Evolutionary conservation across 2,329 filamentous ascomycete species (phyloP).

Genomic region (Claviceps sorghi): DNA sequence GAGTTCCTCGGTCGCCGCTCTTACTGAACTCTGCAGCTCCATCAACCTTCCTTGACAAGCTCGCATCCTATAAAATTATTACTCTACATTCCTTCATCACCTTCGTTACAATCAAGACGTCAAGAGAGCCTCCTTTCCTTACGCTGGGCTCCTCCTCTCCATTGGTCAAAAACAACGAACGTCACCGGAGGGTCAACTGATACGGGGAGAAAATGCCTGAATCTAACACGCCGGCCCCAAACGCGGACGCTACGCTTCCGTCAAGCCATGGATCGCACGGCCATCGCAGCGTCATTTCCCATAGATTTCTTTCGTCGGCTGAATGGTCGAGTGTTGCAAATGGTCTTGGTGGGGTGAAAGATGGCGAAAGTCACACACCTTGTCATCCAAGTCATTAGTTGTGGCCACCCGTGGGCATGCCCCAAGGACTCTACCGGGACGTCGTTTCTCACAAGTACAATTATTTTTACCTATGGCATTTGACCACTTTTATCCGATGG

Average conservation of each 20-base stretch:
- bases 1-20: neutral
- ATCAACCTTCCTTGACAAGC: neutral
- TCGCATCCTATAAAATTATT: neutral
- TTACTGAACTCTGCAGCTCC: neutral
- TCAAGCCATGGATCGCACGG: slow-evolving; percentile 5
- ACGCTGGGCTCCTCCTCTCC: neutral
- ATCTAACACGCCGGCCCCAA: neutral
- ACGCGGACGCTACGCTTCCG: neutral
- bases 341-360: slow-evolving; percentile 31
- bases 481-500: slow-evolving; percentile 29
- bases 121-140: neutral
- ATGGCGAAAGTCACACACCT: slow-evolving; percentile 28
- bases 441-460: slow-evolving; percentile 29
- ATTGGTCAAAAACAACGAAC: neutral
- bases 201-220: neutral
- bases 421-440: slow-evolving; percentile 34
- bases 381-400: slow-evolving; percentile 26
- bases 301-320: slow-evolving; percentile 26
- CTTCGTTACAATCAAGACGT: neutral
- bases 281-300: slow-evolving; percentile 9
- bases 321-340: slow-evolving; percentile 34
- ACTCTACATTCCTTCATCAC: neutral
- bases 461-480: slow-evolving; percentile 29
- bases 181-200: neutral
- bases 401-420: slow-evolving; percentile 34